These are phyloP conservation scores for Sphagnum contortum DNA, from an alignment of 225 moss, liverwort and hornwort species.

Conservation along the genomic window DNA sequence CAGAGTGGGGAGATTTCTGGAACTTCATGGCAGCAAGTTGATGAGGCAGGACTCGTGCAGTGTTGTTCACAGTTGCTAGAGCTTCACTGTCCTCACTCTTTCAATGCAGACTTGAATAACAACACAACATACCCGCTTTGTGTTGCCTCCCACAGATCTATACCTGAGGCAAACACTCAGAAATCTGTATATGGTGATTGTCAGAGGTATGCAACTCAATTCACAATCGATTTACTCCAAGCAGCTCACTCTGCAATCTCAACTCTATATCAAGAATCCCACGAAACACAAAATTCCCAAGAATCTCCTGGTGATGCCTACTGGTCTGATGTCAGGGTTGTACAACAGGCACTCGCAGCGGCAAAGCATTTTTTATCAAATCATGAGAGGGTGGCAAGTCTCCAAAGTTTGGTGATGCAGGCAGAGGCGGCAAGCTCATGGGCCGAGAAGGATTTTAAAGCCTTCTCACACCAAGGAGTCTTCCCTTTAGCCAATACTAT, in stretches of 20 bases:
- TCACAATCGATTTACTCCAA: slow-evolving; percentile 22
- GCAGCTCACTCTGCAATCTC: slow-evolving; percentile 17
- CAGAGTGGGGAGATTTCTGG: too few species aligned
- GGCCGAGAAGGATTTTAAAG: slow-evolving; percentile 15
- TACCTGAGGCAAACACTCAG: slow-evolving; percentile 1
- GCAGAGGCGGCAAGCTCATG: slow-evolving; percentile 19
- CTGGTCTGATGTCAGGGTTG: slow-evolving; percentile 10
- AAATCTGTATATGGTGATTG: slow-evolving; percentile 11
- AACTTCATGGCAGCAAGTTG: neutral
- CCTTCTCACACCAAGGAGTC: slow-evolving; percentile 10
- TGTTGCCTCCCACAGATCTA: slow-evolving; percentile 13
- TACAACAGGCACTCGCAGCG: slow-evolving; percentile 18
- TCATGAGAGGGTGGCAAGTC: slow-evolving; percentile 7
- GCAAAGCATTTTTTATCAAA: slow-evolving; percentile 17
- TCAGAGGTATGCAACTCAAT: slow-evolving; percentile 15
- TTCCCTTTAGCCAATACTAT: slow-evolving; percentile 8
- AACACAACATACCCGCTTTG: slow-evolving; percentile 22
- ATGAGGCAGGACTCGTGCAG: slow-evolving; percentile 25
- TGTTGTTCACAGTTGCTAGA: slow-evolving; percentile 37
- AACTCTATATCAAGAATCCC: neutral
- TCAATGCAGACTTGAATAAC: slow-evolving; percentile 14
- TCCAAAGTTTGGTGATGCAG: slow-evolving; percentile 7
- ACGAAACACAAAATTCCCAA: slow-evolving; percentile 1
- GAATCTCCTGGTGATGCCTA: slow-evolving; percentile 25
- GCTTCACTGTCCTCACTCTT: slow-evolving; percentile 28